Evolutionary conservation across 805 yeast genomes (phyloP), one percentile per base, ranked within the genome.

Genomic region (Yarrowia osloensis): DNA sequence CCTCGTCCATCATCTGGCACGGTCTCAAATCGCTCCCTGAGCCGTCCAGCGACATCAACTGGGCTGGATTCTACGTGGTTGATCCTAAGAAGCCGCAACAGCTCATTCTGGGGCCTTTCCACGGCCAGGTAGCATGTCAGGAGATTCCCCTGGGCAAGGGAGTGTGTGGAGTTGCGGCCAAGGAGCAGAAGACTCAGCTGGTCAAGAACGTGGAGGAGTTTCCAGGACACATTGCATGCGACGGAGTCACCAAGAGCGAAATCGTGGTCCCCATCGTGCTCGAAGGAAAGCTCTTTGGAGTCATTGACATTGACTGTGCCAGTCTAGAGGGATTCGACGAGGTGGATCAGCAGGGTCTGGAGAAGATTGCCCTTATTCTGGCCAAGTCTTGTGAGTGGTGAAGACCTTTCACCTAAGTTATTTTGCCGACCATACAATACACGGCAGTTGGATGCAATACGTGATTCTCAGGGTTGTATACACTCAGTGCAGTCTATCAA

Each of bases 181-280:
- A 74, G 0, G 70, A 79, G 0, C 76, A 77, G 67, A 66, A 75
- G 50, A 89, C 97, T 0, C 97, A 91, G 74, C 73, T 92, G 7
- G 97, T 94, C 12, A 81, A 82, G 0, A 85, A 94, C 75, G 98
- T 94, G 2, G 81, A 88, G 22, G 75, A 83, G 71, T 91, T 86
- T 72, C 96, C 97, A 0, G 96, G 96, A 0, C 98, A 94, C 75
- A 95, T 94, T 70, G 98, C 98, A 0, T 94, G 99, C 78, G 99
- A 95, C 78, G 97, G 97, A 0, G 97, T 88, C 68, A 94, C 98
- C 0, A 84, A 88, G 70, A 89, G 97, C 75, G 99, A 94, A 74
- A 89, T 94, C 33, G 98, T 95, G 22, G 93, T 94, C 1, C 98
- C 98, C 0, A 84, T 93, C 7, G 73, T 86, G 0, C 73, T 76